Conservation (phyloP, 805 yeast species). For the Hanseniaspora hatyaiensis region DNA sequence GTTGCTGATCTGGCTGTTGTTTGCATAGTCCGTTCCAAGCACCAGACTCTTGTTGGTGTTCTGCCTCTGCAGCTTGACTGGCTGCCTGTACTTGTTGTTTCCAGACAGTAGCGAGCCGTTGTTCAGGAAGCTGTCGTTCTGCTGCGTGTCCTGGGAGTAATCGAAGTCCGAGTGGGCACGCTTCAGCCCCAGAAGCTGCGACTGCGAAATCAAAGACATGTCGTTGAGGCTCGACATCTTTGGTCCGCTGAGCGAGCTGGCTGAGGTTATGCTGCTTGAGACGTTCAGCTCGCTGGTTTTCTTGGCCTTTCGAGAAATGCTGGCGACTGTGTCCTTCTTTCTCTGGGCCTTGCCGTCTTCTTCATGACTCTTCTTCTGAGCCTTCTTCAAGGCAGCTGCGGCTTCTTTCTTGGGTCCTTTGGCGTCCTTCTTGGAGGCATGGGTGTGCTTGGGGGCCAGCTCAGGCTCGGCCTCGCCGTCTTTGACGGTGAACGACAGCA, state of each 20-base stretch:
- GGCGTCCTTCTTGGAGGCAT: constrained; percentile 41
- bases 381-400: not conserved
- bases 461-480: constrained; percentile 46
- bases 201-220: no score
- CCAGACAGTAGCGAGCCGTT: constrained; percentile 1
- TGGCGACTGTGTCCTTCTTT: no score
- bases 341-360: not conserved
- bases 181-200: no score
- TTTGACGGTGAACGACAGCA: constrained; percentile 48
- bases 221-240: no score
- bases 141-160: not conserved
- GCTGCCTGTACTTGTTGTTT: constrained; percentile 5
- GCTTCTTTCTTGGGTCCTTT: constrained; percentile 18
- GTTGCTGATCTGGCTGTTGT: not conserved
- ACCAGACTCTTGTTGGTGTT: not conserved
- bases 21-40: not conserved
- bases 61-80: constrained; percentile 15
- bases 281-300: no score
- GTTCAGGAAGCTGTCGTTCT: not conserved
- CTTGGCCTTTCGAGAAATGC: no score
- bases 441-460: constrained; percentile 54
- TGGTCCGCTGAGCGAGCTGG: no score
- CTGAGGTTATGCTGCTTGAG: no score
- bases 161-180: no score
- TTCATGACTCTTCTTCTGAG: not conserved